A percentile compares a stretch with the other conserved stretches of the same genome.
phyloP scores from a whole-genome alignment of 2,329 filamentous ascomycete species.

The Aspergillus latus region DNA sequence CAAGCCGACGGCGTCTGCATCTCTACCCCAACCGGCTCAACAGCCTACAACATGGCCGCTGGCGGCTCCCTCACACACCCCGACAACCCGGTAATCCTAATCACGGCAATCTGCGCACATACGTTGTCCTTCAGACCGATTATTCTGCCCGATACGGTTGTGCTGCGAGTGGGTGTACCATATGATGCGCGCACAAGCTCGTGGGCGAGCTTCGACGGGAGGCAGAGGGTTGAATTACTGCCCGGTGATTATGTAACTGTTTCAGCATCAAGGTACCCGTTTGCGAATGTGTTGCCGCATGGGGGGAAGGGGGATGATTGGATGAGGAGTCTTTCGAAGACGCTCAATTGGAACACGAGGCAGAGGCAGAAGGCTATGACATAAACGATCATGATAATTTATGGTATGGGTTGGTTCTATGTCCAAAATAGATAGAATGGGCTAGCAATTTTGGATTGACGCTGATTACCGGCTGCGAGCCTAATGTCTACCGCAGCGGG shows the following conservation, averaged over 20 bases:
- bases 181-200: constrained; percentile 85
- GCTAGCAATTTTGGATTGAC: too few relatives aligned
- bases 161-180: constrained; percentile 88
- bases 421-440: too few relatives aligned
- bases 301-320: constrained; percentile 49
- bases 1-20: constrained; percentile 92
- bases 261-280: constrained; percentile 53
- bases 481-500: too few relatives aligned
- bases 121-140: constrained; percentile 95
- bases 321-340: constrained; percentile 53
- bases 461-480: too few relatives aligned
- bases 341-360: constrained; percentile 53
- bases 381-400: background rate
- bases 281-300: constrained; percentile 50
- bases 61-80: constrained; percentile 95
- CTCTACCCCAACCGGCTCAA: constrained; percentile 90
- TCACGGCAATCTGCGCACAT: constrained; percentile 92
- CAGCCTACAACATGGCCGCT: constrained; percentile 91
- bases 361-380: constrained; percentile 46
- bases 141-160: constrained; percentile 92
- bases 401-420: too few relatives aligned
- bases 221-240: constrained; percentile 64
- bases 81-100: constrained; percentile 92
- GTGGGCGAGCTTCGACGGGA: constrained; percentile 97
- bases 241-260: constrained; percentile 55